Evolutionary conservation across 2,329 filamentous ascomycete species (phyloP), one percentile per base, ranked within the genome.

Genomic region (Parafenestella ontariensis): DNA sequence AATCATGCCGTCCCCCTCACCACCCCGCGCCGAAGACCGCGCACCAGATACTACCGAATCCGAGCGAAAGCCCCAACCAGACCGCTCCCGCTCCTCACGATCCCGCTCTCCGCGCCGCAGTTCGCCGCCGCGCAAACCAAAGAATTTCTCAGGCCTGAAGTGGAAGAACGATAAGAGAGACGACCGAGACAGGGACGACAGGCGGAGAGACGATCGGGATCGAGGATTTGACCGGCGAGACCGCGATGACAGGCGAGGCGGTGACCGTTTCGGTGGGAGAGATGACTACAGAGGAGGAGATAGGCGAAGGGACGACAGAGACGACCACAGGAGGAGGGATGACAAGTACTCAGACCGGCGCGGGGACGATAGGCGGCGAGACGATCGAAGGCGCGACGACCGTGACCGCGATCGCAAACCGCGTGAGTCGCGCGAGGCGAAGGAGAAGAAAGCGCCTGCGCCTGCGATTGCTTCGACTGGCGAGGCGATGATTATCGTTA

Each of bases 401-500:
- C 36, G 36, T 24, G 49, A 54, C 13, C 52, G 66, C 44, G 77
- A 54, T 11, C 40, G 76, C 62, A 68, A 73, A 57, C 26, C 41
- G n/a, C 55, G 66, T 43, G 62, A 57, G 13, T 34, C 44, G n/a
- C 43, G n/a, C 29, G 54, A 53, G 23, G 18, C 29, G 31, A 39
- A 40, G 34, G 49, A 54, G 28, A 31, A 46, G 21, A 56, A 45
- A 39, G 61, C 72, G 73, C 39, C 58, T 9, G 58, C 71, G 7
- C 58, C 74, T 26, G 69, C 78, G 7, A 33, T 54, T 2, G 45
- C 59, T 6, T 29, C 58, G 3, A 52, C 61, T 2, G 58, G 81
- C 5, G 89, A 96, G 71, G 89, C 92, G 52, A 96, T 97, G 89
- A 97, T 98, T 64, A 86, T 96, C 46, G 93, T 98, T 17, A 87